Base-by-base conservation (phyloP, 1,284 basidiomycete species). In the Bjerkandera adusta region DNA sequence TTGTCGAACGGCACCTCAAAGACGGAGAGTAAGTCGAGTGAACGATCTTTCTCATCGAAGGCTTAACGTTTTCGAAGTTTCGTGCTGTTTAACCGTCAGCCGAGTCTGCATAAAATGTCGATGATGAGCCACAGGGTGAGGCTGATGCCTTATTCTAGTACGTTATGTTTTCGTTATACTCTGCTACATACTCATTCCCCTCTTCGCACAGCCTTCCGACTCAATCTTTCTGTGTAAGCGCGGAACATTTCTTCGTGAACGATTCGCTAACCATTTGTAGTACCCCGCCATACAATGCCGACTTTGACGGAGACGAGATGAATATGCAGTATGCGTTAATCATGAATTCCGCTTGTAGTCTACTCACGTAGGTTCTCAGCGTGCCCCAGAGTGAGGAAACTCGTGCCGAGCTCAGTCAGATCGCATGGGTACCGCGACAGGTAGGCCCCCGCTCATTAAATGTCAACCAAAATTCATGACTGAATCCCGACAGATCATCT, bases 301-400 rank as follows among this genome's bases (percentile, higher is more conserved):
- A 97, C 72, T 99, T 99, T 72, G 97, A 99, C 65, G 97, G 97
- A 61, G 97, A 99, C 66, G 96, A 99, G 70, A 99, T 99, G 97
- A 99, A 99, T 72, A 92, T 99, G 88, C 95, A 97, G 91, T 93
- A 79, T 45, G 89, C 82, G 15, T 22, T 13, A 18, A 50, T 29
- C 44, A 3, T 35, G 24, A 12, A 25, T 32, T n/a, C n/a, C 10
- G 12, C 13, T 36, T 18, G 25, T 30, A 4, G 4, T 33, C 8
- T 38, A 3, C 12, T 8, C 33, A 16, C 21, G 25, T 7, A 18
- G 12, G 59, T 43, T 22, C n/a, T n/a, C 51, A 94, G 91, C 66
- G 89, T 99, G 29, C 97, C 97, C 7, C 97, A 99, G 68, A 95
- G 91, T 51, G 96, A 99, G 70, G 97, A 99, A 69, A 98, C 96